Percentiles rank a stretch among this genome's conserved stretches.
Evolutionary conservation across 2,329 filamentous ascomycete genomes (phyloP).

Genomic region (Simplicillium sp.): DNA sequence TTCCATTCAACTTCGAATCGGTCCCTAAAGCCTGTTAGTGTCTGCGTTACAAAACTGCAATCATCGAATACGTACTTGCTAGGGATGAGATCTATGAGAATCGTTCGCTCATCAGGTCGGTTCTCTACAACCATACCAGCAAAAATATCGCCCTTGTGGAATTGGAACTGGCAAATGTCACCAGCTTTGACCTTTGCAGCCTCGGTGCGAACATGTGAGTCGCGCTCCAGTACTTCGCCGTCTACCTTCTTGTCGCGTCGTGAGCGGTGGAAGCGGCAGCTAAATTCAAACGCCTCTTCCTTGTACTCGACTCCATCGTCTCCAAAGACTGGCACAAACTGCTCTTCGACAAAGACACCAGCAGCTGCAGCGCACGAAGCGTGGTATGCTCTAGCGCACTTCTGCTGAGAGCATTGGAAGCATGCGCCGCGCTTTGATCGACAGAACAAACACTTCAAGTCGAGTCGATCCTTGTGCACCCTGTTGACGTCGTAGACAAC

Average conservation of each 20-base stretch:
- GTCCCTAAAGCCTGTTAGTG: slow-evolving; percentile 47
- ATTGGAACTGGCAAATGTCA: slow-evolving; percentile 81
- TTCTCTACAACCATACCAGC: slow-evolving; percentile 85
- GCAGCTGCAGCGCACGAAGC: slow-evolving; percentile 88
- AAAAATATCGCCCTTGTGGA: slow-evolving; percentile 76
- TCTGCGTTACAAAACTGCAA: slow-evolving; percentile 4
- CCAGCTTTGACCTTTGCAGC: slow-evolving; percentile 60
- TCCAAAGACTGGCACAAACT: slow-evolving; percentile 74
- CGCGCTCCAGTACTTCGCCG: slow-evolving; percentile 58
- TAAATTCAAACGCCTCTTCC: slow-evolving; percentile 84
- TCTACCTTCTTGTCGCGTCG: slow-evolving; percentile 74
- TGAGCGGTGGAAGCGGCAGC: slow-evolving; percentile 85
- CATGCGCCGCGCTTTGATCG: slow-evolving; percentile 91
- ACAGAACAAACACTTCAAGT: slow-evolving; percentile 91
- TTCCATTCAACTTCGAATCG: slow-evolving; percentile 76
- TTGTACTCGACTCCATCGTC: slow-evolving; percentile 90
- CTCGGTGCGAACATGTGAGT: slow-evolving; percentile 57
- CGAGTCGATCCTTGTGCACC: slow-evolving; percentile 78
- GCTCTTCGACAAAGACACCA: slow-evolving; percentile 84
- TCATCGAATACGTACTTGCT: slow-evolving; percentile 53
- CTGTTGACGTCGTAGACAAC: slow-evolving; percentile 68
- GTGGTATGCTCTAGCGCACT: slow-evolving; percentile 88
- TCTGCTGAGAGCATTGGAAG: slow-evolving; percentile 93
- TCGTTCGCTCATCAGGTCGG: slow-evolving; percentile 59
- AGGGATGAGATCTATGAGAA: slow-evolving; percentile 76